Conservation (phyloP, 1,139 yeast species). For the Meyerozyma guilliermondii region DNA sequence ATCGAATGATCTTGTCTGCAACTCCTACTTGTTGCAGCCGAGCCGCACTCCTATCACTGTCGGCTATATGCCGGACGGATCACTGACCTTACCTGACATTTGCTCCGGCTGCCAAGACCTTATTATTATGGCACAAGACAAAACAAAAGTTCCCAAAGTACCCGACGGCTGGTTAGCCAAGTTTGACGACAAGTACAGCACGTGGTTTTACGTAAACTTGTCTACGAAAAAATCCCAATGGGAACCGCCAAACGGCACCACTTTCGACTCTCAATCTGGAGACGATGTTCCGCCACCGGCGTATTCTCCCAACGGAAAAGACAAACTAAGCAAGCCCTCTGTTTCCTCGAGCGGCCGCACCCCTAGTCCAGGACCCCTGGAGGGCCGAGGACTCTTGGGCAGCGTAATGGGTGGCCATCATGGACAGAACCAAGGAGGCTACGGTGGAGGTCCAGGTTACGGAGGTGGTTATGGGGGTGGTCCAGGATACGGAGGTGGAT, state of each 20-base stretch:
- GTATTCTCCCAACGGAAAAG: conserved; percentile 20
- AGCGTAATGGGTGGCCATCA: too few relatives aligned
- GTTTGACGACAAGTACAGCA: conserved; percentile 74
- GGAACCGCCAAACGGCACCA: conserved; percentile 75
- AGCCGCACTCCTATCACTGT: neutral
- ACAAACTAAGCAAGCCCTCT: conserved; percentile 5
- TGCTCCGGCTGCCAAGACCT: neutral
- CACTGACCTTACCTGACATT: neutral
- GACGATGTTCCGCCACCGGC: conserved; percentile 31
- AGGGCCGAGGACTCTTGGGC: conserved; percentile 6
- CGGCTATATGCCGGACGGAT: neutral
- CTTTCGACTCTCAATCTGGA: conserved; percentile 20
- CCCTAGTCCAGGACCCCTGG: conserved; percentile 10
- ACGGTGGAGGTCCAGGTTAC: neutral
- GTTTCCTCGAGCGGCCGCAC: conserved; percentile 16
- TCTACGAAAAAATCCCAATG: conserved; percentile 79
- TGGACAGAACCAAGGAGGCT: too few relatives aligned
- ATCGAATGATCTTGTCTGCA: too few relatives aligned
- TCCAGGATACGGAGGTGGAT: neutral
- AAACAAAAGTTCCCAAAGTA: conserved; percentile 43
- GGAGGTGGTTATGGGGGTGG: neutral
- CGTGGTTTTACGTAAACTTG: conserved; percentile 73
- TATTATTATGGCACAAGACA: neutral
- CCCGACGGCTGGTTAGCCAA: conserved; percentile 87
- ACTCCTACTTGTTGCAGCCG: neutral